Percentiles rank a stretch among this genome's conserved stretches.
These are phyloP conservation scores for Serendipita sp. DNA, from an alignment of 768 basidiomycete species.

Conservation along the genomic window DNA sequence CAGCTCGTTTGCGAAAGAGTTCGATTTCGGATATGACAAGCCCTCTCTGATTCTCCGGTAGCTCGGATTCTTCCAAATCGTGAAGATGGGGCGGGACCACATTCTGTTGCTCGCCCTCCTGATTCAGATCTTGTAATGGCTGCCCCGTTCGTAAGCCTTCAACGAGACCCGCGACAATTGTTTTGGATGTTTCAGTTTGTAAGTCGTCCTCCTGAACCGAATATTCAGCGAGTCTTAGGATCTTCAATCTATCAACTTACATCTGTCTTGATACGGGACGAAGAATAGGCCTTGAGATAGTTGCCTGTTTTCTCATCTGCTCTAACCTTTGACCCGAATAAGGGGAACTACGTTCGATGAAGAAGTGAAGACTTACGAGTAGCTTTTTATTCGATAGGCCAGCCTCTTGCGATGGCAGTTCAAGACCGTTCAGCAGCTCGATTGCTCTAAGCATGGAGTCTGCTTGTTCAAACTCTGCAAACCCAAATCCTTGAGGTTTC, in stretches of 20 bases:
- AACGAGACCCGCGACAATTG: constrained; percentile 47
- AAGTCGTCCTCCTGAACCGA: constrained; percentile 52
- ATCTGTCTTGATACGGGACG: constrained; percentile 65
- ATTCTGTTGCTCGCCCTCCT: constrained; percentile 71
- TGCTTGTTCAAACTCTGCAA: constrained; percentile 90
- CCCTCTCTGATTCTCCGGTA: constrained; percentile 84
- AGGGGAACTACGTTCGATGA: constrained; percentile 22
- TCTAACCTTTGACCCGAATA: constrained; percentile 47
- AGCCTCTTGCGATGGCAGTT: constrained; percentile 45
- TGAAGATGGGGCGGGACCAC: constrained; percentile 91
- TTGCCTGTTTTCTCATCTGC: constrained; percentile 89
- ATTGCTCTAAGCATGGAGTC: constrained; percentile 74
- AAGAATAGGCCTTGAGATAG: constrained; percentile 73
- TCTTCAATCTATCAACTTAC: constrained; percentile 31
- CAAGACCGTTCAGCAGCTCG: constrained; percentile 44
- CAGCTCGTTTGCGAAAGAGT: constrained; percentile 86
- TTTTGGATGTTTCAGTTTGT: constrained; percentile 43
- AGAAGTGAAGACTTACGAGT: constrained; percentile 37
- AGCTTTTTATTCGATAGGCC: constrained; percentile 48
- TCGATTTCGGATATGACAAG: constrained; percentile 94
- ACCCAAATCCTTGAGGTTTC: constrained; percentile 93
- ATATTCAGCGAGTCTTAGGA: not conserved
- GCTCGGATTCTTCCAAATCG: constrained; percentile 90
- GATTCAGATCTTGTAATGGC: constrained; percentile 58
- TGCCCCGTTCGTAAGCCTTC: constrained; percentile 51